Conservation (phyloP, 2,329 filamentous ascomycete genomes). For the Curvularia eragrostidis region DNA sequence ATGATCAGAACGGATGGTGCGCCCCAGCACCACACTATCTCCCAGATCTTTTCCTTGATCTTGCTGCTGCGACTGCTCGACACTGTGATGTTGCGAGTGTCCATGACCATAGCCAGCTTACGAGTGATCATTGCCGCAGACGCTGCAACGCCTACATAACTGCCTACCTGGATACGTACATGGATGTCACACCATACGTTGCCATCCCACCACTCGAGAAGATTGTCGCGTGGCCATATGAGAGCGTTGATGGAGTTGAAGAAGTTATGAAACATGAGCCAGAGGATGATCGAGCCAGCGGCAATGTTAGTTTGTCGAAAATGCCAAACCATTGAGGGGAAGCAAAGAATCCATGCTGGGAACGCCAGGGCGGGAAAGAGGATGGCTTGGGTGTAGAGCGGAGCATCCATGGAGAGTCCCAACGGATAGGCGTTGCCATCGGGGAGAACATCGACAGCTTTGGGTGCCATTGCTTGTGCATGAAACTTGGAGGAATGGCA, state of each 20-base stretch:
- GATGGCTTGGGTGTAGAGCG: constrained; percentile 47
- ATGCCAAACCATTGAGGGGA: constrained; percentile 67
- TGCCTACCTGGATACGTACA: constrained; percentile 63
- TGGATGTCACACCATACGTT: constrained; percentile 69
- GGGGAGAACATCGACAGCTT: not conserved
- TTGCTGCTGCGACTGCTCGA: constrained; percentile 59
- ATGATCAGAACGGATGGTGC: constrained; percentile 63
- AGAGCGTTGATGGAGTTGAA: constrained; percentile 67
- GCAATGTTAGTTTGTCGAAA: constrained; percentile 66
- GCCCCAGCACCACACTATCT: constrained; percentile 63
- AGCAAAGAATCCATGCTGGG: constrained; percentile 59
- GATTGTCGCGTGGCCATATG: constrained; percentile 68
- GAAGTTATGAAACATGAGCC: constrained; percentile 63
- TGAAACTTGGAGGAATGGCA: not conserved
- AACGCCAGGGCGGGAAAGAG: constrained; percentile 59
- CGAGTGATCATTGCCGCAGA: constrained; percentile 65
- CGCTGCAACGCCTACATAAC: constrained; percentile 60
- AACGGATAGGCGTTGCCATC: not conserved
- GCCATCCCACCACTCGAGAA: constrained; percentile 64
- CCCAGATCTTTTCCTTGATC: constrained; percentile 56
- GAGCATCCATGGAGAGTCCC: constrained; percentile 9
- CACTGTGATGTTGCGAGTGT: constrained; percentile 63
- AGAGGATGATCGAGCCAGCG: constrained; percentile 63
- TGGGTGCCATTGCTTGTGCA: not conserved
- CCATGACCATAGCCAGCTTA: constrained; percentile 65